Conservation (phyloP, 2,329 filamentous ascomycete genomes). For the Drechslerella coelobrocha region DNA sequence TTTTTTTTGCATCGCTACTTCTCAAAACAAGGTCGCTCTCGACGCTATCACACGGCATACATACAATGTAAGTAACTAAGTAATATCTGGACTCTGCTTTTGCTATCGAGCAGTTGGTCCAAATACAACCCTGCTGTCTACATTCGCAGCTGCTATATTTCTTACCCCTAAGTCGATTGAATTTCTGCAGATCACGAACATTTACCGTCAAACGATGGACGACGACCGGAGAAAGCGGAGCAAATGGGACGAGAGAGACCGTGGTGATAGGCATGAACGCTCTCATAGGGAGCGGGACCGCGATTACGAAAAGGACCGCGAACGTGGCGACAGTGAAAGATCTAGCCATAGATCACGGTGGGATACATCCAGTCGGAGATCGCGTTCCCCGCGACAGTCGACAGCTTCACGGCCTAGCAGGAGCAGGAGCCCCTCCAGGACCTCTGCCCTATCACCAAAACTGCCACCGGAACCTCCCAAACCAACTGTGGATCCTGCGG, state of each 20-base stretch:
- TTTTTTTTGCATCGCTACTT: neutral
- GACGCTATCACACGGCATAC: neutral
- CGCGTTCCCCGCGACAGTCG: slow-evolving; percentile 69
- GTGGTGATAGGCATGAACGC: slow-evolving; percentile 51
- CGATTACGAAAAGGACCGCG: slow-evolving; percentile 26
- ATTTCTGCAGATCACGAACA: neutral
- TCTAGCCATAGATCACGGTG: slow-evolving; percentile 70
- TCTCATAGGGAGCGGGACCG: slow-evolving; percentile 50
- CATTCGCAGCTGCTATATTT: too few species aligned
- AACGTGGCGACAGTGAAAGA: slow-evolving; percentile 41
- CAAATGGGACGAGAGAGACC: slow-evolving; percentile 55
- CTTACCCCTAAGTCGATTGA: too few species aligned
- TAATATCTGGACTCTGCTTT: too few species aligned
- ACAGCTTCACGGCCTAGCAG: slow-evolving; percentile 64
- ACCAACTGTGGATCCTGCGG: slow-evolving; percentile 70
- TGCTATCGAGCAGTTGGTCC: too few species aligned
- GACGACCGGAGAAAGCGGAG: slow-evolving; percentile 54
- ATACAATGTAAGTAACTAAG: neutral
- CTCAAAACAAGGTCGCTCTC: neutral
- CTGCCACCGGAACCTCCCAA: slow-evolving; percentile 59
- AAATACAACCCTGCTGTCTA: too few species aligned
- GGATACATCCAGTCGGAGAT: slow-evolving; percentile 72
- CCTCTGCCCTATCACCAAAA: slow-evolving; percentile 58
- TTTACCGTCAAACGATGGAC: slow-evolving; percentile 16
- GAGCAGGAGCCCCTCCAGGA: slow-evolving; percentile 71